Evolutionary conservation across 176 grass and related monocot species (phyloP).

Genomic region (Musa acuminata): DNA sequence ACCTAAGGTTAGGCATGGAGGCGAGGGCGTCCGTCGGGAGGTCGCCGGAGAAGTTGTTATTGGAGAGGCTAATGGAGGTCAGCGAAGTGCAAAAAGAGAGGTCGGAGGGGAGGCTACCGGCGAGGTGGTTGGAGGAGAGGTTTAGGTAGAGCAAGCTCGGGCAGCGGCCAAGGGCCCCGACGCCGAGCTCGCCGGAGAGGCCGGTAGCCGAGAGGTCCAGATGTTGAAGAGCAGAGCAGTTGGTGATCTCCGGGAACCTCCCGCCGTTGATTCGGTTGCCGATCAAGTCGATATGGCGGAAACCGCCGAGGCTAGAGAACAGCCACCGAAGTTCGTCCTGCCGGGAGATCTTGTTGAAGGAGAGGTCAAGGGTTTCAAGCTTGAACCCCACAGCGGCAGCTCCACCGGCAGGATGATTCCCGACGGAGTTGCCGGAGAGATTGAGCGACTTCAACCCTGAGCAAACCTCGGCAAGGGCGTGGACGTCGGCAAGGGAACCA

Average conservation of each 20-base stretch:
- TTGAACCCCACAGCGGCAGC: constrained; percentile 23
- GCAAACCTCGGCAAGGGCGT: background rate
- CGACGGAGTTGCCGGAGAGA: constrained; percentile 45
- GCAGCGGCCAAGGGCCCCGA: constrained; percentile 43
- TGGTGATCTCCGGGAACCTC: constrained; percentile 41
- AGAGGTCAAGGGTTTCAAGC: constrained; percentile 24
- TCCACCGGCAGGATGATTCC: constrained; percentile 3
- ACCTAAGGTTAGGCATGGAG: constrained; percentile 39
- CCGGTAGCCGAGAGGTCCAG: constrained; percentile 77
- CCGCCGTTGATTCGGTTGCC: constrained; percentile 47
- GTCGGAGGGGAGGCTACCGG: constrained; percentile 48
- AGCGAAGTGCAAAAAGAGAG: constrained; percentile 41
- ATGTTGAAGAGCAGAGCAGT: constrained; percentile 63
- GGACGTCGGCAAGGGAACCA: constrained; percentile 6
- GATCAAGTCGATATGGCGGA: constrained; percentile 52
- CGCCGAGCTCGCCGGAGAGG: constrained; percentile 36
- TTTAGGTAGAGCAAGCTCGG: constrained; percentile 41
- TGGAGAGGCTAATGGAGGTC: constrained; percentile 48
- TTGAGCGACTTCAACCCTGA: constrained; percentile 12
- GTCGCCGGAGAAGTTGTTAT: constrained; percentile 86
- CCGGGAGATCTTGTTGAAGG: constrained; percentile 19
- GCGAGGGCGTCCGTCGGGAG: constrained; percentile 38
- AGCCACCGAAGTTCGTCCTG: constrained; percentile 14
- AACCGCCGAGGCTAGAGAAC: constrained; percentile 19
- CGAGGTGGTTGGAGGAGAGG: constrained; percentile 70